phyloP scores from a whole-genome alignment of 129 eudicot species.

The Flaveria linearis region DNA sequence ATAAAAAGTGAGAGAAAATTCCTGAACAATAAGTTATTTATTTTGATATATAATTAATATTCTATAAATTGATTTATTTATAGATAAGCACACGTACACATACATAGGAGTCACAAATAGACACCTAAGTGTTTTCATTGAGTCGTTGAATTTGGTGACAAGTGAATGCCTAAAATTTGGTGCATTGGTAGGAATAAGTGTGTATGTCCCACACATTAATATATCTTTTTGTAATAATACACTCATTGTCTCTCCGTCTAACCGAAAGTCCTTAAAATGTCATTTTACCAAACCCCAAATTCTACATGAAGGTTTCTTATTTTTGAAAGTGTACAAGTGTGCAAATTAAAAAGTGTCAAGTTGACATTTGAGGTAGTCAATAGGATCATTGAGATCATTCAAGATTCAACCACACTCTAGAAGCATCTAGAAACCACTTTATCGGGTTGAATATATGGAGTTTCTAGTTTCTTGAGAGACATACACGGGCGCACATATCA shows the following conservation, averaged over 20 bases:
- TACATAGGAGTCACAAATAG: neutral
- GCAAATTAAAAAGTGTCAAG: neutral
- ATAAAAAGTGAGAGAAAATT: too few species aligned
- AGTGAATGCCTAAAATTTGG: neutral
- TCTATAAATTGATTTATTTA: neutral
- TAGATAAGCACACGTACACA: neutral
- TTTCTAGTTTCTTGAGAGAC: neutral
- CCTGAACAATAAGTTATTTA: neutral
- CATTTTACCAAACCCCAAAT: neutral
- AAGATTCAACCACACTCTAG: neutral
- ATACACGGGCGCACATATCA: neutral
- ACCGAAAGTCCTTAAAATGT: neutral
- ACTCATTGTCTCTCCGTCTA: neutral
- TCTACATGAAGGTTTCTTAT: neutral
- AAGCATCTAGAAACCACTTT: neutral
- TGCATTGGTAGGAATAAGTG: slow-evolving; percentile 6
- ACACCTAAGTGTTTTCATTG: neutral
- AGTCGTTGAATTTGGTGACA: neutral
- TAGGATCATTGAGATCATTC: neutral
- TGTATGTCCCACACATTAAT: neutral
- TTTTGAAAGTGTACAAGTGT: neutral
- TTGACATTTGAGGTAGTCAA: neutral
- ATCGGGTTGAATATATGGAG: too few species aligned
- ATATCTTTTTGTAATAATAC: neutral
- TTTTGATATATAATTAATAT: neutral